Conservation (phyloP, 2,329 filamentous ascomycete genomes). For the Furcasterigmium sp. region DNA sequence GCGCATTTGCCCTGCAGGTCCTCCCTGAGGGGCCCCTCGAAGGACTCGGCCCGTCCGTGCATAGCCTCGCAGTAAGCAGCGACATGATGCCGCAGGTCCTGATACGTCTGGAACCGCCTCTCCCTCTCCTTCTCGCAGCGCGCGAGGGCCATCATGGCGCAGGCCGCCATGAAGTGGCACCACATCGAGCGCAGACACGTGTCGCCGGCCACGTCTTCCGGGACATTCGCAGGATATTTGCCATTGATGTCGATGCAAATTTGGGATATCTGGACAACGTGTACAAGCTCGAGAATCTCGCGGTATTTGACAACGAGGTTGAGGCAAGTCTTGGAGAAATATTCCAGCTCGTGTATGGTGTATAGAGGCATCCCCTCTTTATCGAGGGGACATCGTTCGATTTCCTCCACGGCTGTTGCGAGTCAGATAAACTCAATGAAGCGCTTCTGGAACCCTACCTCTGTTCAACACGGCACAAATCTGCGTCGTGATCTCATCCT, state of each 20-base stretch:
- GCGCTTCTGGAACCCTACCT: background rate
- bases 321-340: slow-evolving; percentile 81
- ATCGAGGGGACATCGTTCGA: slow-evolving; percentile 29
- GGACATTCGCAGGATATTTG: slow-evolving; percentile 42
- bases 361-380: slow-evolving; percentile 45
- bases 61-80: slow-evolving; percentile 47
- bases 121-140: slow-evolving; percentile 45
- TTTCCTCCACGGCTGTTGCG: slow-evolving; percentile 34
- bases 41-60: slow-evolving; percentile 28
- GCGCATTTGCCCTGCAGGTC: slow-evolving; percentile 60
- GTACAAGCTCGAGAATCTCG: slow-evolving; percentile 45
- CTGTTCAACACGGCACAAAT: background rate
- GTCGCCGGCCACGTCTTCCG: slow-evolving; percentile 35
- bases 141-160: slow-evolving; percentile 45
- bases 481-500: background rate
- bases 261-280: slow-evolving; percentile 51
- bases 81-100: slow-evolving; percentile 55
- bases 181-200: slow-evolving; percentile 57
- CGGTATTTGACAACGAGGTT: slow-evolving; percentile 65
- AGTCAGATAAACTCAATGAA: slow-evolving; percentile 12
- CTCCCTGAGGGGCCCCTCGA: slow-evolving; percentile 35
- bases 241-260: slow-evolving; percentile 47
- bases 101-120: slow-evolving; percentile 54
- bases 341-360: slow-evolving; percentile 63
- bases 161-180: slow-evolving; percentile 63